These are phyloP conservation scores for Ormosia semicastrata DNA, from an alignment of 306 rosid species.

Conservation along the genomic window DNA sequence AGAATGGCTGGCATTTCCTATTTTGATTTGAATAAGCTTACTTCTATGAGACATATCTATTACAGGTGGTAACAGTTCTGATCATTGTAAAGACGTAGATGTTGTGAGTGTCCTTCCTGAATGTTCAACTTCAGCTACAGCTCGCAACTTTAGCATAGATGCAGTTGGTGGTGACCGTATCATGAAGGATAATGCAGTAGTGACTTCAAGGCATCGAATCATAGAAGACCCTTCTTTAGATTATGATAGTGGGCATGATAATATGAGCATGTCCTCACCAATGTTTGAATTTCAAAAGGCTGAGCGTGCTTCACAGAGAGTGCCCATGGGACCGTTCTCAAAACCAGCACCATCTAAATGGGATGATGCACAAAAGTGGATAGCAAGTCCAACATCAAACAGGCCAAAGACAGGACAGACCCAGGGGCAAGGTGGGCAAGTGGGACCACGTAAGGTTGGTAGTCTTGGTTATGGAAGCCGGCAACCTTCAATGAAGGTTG, in stretches of 20 bases:
- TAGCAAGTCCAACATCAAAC: constrained; percentile 83
- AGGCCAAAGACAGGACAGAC: constrained; percentile 61
- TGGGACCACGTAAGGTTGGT: constrained; percentile 51
- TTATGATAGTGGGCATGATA: constrained; percentile 59
- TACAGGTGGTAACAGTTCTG: constrained; percentile 68
- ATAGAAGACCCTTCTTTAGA: constrained; percentile 64
- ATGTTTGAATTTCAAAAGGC: constrained; percentile 87
- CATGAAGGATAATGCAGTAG: constrained; percentile 41
- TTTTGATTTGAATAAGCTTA: constrained; percentile 2
- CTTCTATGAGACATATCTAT: constrained; percentile 16
- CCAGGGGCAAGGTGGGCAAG: constrained; percentile 60
- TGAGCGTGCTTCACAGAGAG: constrained; percentile 71
- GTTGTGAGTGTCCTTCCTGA: constrained; percentile 82
- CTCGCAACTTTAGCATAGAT: constrained; percentile 43
- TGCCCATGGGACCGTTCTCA: constrained; percentile 72
- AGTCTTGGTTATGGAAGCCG: constrained; percentile 57
- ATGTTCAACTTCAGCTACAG: constrained; percentile 46
- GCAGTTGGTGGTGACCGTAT: constrained; percentile 44
- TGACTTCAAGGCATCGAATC: constrained; percentile 47
- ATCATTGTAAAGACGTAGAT: constrained; percentile 82
- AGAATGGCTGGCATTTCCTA: neutral
- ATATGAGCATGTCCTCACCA: constrained; percentile 49
- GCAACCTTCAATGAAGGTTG: constrained; percentile 68
- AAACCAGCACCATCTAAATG: constrained; percentile 95
- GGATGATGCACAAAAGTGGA: constrained; percentile 99